Evolutionary conservation across 768 basidiomycete species (phyloP).

Genomic region (Lyophyllum semitale): DNA sequence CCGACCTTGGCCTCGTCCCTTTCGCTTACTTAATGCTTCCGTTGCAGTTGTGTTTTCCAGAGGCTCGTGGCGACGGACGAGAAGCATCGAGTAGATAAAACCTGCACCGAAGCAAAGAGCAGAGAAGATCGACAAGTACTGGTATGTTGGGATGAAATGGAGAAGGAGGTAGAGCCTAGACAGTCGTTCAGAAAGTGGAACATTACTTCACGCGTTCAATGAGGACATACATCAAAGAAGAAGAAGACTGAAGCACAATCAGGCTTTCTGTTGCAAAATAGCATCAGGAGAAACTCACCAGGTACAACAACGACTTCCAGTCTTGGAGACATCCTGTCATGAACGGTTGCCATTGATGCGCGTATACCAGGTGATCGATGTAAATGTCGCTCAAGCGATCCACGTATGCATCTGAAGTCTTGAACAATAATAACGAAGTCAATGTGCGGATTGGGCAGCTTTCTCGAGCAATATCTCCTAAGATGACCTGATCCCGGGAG

Average conservation of each 20-base stretch:
- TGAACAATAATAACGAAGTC: conserved; percentile 44
- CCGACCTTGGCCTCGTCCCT: too few relatives aligned
- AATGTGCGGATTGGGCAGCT: conserved; percentile 34
- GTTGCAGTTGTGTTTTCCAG: conserved; percentile 35
- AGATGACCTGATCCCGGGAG: conserved; percentile 51
- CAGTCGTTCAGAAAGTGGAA: not conserved
- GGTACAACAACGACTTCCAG: conserved; percentile 46
- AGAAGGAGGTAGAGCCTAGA: conserved; percentile 36
- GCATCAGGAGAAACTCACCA: conserved; percentile 33
- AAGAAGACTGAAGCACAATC: conserved; percentile 17
- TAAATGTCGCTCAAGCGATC: conserved; percentile 48
- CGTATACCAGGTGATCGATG: conserved; percentile 57
- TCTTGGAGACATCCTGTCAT: conserved; percentile 43
- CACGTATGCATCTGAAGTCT: conserved; percentile 44
- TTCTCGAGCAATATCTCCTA: conserved; percentile 35
- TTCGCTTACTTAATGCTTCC: conserved; percentile 47
- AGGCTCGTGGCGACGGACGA: conserved; percentile 39
- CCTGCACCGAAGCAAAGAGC: conserved; percentile 34
- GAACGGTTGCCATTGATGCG: conserved; percentile 54
- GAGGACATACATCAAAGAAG: conserved; percentile 28
- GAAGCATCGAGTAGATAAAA: conserved; percentile 32
- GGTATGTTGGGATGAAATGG: conserved; percentile 31
- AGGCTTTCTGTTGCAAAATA: not conserved
- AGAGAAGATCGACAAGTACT: conserved; percentile 31
- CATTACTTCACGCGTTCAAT: too few relatives aligned